Evolutionary conservation across 108 stramenopile genomes (phyloP), one percentile per base, ranked within the genome.

Genomic region (Fragilariopsis cylindrus): DNA sequence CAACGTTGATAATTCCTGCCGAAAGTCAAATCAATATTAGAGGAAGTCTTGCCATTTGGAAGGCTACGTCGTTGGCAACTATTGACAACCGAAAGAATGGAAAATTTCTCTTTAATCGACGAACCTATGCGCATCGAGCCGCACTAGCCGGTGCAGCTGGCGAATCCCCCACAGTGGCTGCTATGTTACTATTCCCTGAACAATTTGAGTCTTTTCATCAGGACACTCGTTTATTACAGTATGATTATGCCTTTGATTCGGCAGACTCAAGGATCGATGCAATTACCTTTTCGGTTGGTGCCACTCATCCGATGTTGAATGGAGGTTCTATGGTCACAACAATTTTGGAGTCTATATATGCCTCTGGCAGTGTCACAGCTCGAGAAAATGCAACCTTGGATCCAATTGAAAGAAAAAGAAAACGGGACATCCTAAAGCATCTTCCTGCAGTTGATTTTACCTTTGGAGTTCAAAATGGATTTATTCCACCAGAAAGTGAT

Each of bases 361-460:
- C 91, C 0, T 88, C 78, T 75, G 94, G 94, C 21, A 82, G 90
- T 9, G 76, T 90, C 30, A 87, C 87, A 56, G 91, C 94, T 4
- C 79, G 94, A 39, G 88, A 91, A 60, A 87, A 88, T 45, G 85
- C 94, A 6, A 69, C 89, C 49, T 71, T 90, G n/a, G 90, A 95
- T 70, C 91, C 89, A 41, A 83, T 73, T 41, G 91, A 91, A 76
- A 71, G 77, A 65, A 77, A 79, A 21, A 74, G 80, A 46, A 95
- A 95, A 72, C 62, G 94, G 42, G 92, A 95, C 62, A 87, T 95
- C 57, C 77, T 95, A n/a, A 82, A 90, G 12, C 94, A 95, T 60
- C 78, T 95, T 16, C 94, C 94, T 53, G 94, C 94, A 1, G 81
- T 92, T 52, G 91, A 95, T 73, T 83, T 95, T 48, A 85, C 91